Evolutionary conservation across 2,329 filamentous ascomycete genomes (phyloP).

Genomic region (Mollisiaceae sp.): DNA sequence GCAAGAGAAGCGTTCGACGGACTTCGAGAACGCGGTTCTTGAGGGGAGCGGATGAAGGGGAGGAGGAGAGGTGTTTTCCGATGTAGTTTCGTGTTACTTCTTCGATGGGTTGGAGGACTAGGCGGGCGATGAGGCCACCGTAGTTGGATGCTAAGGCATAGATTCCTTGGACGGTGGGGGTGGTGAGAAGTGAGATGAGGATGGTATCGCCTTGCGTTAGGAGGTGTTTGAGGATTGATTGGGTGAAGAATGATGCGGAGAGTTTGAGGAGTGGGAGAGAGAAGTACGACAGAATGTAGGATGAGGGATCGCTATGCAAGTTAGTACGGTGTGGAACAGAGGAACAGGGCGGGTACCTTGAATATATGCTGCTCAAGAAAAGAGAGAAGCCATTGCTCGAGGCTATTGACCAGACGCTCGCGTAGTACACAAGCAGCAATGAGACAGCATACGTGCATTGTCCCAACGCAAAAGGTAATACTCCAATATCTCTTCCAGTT

Average conservation of each 20-base stretch:
- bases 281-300: slow-evolving; percentile 53
- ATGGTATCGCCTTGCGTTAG: slow-evolving; percentile 94
- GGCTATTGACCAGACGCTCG: slow-evolving; percentile 63
- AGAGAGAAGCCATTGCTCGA: slow-evolving; percentile 70
- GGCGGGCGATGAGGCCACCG: slow-evolving; percentile 83
- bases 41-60: slow-evolving; percentile 34
- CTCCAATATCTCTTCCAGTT: slow-evolving; percentile 63
- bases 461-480: slow-evolving; percentile 87
- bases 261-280: slow-evolving; percentile 73
- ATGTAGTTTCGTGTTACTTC: slow-evolving; percentile 92
- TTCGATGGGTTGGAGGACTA: slow-evolving; percentile 94
- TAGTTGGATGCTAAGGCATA: slow-evolving; percentile 96
- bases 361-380: slow-evolving; percentile 52
- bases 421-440: slow-evolving; percentile 72
- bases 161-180: slow-evolving; percentile 81
- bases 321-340: not conserved
- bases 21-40: slow-evolving; percentile 48
- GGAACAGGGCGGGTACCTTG: slow-evolving; percentile 32
- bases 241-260: slow-evolving; percentile 81
- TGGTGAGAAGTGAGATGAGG: slow-evolving; percentile 79
- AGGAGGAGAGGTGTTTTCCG: slow-evolving; percentile 70
- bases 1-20: slow-evolving; percentile 59
- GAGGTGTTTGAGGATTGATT: slow-evolving; percentile 89
- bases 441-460: slow-evolving; percentile 77
- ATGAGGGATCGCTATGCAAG: slow-evolving; percentile 24